Percentiles rank a stretch among this genome's conserved stretches.
Conservation (phyloP, 306 rosid species). For the Trifolium dubium region DNA sequence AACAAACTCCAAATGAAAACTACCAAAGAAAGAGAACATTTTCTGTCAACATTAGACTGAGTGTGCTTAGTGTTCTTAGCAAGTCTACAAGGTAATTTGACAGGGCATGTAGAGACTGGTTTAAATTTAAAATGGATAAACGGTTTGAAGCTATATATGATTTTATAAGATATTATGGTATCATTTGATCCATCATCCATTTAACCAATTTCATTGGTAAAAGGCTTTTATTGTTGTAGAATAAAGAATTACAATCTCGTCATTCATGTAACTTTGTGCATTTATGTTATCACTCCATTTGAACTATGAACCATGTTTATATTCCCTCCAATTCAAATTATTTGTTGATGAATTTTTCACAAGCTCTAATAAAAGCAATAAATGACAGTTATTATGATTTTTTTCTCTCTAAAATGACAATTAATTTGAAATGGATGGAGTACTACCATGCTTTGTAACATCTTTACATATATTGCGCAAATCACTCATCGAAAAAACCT, state of each 20-base stretch:
- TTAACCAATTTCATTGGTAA: too few relatives aligned
- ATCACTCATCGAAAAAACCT: neutral
- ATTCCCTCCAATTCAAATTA: neutral
- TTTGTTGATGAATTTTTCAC: neutral
- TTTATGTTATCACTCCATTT: neutral
- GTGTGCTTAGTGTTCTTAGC: neutral
- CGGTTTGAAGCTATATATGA: neutral
- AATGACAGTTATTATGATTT: neutral
- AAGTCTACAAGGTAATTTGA: neutral
- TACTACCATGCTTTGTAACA: neutral
- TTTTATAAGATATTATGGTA: too few relatives aligned
- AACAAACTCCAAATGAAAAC: neutral
- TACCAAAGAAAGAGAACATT: neutral
- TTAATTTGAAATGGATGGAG: neutral
- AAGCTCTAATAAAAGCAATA: neutral
- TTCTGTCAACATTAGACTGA: neutral
- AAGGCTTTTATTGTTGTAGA: too few relatives aligned
- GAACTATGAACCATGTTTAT: neutral
- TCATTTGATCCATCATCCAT: too few relatives aligned
- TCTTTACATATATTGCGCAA: too few relatives aligned
- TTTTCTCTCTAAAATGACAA: neutral
- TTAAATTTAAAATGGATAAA: too few relatives aligned
- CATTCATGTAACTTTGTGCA: neutral
- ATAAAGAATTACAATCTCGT: neutral
- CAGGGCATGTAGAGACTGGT: neutral